Percentiles rank a stretch among this genome's conserved stretches.
phyloP scores from a whole-genome alignment of 2,329 filamentous ascomycete species.

The Cladosporium sp. region DNA sequence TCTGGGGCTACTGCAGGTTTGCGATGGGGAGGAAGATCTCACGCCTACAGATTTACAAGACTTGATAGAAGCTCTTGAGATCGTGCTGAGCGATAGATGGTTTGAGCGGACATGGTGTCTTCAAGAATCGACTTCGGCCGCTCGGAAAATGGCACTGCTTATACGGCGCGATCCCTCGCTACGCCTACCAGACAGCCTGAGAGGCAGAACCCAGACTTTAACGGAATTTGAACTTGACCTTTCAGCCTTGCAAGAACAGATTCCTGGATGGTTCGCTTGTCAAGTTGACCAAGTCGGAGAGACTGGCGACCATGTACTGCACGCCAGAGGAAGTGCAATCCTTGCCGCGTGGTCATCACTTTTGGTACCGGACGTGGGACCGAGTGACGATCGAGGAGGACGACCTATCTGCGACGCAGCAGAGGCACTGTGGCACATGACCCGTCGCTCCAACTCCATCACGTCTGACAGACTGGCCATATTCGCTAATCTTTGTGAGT shows the following conservation, averaged over 20 bases:
- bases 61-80: constrained; percentile 17
- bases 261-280: neutral
- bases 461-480: constrained; percentile 25
- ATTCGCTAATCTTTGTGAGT: constrained; percentile 27
- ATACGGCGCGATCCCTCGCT: constrained; percentile 8
- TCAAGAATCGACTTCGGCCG: constrained; percentile 22
- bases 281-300: neutral
- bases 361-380: neutral
- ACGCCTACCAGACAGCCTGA: neutral
- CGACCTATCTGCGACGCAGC: constrained; percentile 22
- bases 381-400: neutral
- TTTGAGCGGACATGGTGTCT: constrained; percentile 23
- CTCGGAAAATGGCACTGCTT: constrained; percentile 17
- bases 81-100: constrained; percentile 23
- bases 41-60: neutral
- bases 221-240: neutral
- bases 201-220: neutral
- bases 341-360: neutral
- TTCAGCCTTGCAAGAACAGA: neutral
- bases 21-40: neutral
- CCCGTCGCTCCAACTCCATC: constrained; percentile 15
- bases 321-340: neutral
- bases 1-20: constrained; percentile 16
- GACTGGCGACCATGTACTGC: neutral
- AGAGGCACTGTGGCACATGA: constrained; percentile 23